A percentile compares a stretch with the other conserved stretches of the same genome.
Conservation (phyloP, 352 stramenopile species). For the Lagenidium giganteum region DNA sequence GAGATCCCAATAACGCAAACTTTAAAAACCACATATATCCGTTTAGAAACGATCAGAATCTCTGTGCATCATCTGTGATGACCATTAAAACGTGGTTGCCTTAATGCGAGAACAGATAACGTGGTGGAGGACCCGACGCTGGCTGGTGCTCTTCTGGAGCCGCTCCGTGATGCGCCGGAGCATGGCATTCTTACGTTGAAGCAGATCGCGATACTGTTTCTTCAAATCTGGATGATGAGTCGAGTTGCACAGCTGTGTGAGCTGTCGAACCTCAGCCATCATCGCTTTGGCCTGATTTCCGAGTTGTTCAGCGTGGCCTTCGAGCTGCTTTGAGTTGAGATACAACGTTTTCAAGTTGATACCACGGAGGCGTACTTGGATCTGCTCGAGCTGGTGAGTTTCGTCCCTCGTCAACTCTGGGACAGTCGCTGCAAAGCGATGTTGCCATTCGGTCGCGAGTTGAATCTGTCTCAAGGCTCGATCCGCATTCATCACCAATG, state of each 20-base stretch:
- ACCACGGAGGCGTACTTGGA: constrained; percentile 65
- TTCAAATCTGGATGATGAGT: constrained; percentile 60
- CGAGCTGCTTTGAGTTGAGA: constrained; percentile 73
- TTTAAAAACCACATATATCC: no score
- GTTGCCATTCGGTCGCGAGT: constrained; percentile 55
- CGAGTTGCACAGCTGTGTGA: constrained; percentile 69
- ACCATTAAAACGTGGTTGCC: constrained; percentile 3
- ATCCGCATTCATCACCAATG: constrained; percentile 76
- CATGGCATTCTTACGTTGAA: constrained; percentile 60
- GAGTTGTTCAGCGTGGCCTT: constrained; percentile 73
- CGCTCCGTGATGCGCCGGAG: constrained; percentile 76
- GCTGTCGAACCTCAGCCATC: constrained; percentile 77
- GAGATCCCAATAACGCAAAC: no score
- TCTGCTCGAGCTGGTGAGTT: constrained; percentile 57
- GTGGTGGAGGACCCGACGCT: constrained; percentile 77
- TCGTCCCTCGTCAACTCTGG: constrained; percentile 61
- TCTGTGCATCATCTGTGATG: constrained; percentile 5
- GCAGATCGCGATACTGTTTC: constrained; percentile 55
- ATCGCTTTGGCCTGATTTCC: constrained; percentile 73
- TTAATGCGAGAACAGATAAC: constrained; percentile 50
- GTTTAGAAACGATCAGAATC: no score
- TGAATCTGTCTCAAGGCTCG: constrained; percentile 76
- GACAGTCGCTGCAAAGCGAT: constrained; percentile 20
- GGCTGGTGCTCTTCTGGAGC: constrained; percentile 72
- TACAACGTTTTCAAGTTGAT: constrained; percentile 72